These are phyloP conservation scores for Euphorbia schlechtendalii DNA, from an alignment of 441 rosid genomes.

Conservation along the genomic window DNA sequence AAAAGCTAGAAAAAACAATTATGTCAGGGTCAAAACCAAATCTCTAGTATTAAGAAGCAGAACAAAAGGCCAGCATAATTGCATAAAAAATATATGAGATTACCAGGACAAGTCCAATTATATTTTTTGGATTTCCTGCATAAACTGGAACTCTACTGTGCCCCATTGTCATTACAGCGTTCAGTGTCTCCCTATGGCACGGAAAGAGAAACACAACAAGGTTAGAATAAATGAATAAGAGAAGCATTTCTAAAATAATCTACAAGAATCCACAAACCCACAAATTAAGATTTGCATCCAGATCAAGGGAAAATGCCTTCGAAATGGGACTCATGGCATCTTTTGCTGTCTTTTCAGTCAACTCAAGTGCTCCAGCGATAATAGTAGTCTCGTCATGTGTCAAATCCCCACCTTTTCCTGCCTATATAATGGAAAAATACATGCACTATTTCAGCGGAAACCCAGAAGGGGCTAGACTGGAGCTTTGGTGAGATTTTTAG, in stretches of 20 bases:
- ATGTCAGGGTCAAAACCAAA: neutral
- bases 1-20: neutral
- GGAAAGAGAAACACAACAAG: slow-evolving; percentile 15
- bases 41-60: neutral
- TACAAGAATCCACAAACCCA: slow-evolving; percentile 46
- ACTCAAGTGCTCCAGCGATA: slow-evolving; percentile 87
- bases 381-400: slow-evolving; percentile 91
- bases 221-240: slow-evolving; percentile 11
- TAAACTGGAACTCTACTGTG: slow-evolving; percentile 94
- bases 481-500: slow-evolving; percentile 1
- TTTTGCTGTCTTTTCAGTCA: slow-evolving; percentile 83
- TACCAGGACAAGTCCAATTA: slow-evolving; percentile 87
- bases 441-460: slow-evolving; percentile 11
- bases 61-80: neutral
- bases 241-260: slow-evolving; percentile 14
- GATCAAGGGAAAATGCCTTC: slow-evolving; percentile 94
- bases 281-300: slow-evolving; percentile 89
- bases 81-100: slow-evolving; percentile 8
- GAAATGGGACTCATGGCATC: slow-evolving; percentile 91
- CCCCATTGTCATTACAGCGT: slow-evolving; percentile 75
- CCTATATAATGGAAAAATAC: slow-evolving; percentile 38
- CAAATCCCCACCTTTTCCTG: slow-evolving; percentile 89
- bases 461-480: slow-evolving; percentile 2
- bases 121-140: slow-evolving; percentile 50
- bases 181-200: slow-evolving; percentile 61